phyloP scores from a whole-genome alignment of 148 eudicot genomes.

The Simmondsia chinensis region DNA sequence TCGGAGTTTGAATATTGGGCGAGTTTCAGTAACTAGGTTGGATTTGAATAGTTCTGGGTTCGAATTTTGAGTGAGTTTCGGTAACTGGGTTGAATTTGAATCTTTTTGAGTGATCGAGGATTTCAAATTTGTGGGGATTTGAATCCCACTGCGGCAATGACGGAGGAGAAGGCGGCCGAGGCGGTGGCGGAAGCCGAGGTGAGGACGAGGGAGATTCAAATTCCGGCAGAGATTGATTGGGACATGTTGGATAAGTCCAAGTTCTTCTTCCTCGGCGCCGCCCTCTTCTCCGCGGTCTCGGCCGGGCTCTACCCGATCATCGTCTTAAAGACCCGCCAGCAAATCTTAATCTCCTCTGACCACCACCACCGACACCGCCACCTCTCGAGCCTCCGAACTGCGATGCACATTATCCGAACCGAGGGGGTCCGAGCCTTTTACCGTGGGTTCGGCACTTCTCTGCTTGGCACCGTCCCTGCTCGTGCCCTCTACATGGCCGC shows the following conservation, averaged over 20 bases:
- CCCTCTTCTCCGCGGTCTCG: constrained; percentile 76
- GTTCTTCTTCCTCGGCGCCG: constrained; percentile 82
- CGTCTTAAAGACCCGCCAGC: constrained; percentile 78
- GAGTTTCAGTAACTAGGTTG: no score
- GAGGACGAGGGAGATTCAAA: constrained; percentile 37
- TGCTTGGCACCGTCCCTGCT: constrained; percentile 83
- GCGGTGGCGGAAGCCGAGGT: no score
- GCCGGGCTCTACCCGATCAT: constrained; percentile 65
- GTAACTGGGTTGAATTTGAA: no score
- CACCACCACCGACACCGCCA: constrained; percentile 6
- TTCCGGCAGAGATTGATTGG: constrained; percentile 82
- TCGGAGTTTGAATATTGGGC: no score
- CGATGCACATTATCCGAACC: constrained; percentile 27
- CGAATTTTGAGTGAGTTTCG: no score
- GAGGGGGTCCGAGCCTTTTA: constrained; percentile 64
- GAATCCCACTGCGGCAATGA: no score
- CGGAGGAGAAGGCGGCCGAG: no score
- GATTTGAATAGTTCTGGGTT: no score
- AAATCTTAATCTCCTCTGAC: constrained; percentile 24
- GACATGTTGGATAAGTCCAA: constrained; percentile 75
- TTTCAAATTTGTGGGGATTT: no score
- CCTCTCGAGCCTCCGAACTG: constrained; percentile 43
- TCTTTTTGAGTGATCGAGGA: no score
- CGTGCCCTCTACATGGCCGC: constrained; percentile 80
- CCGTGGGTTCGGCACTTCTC: constrained; percentile 70